Evolutionary conservation across 169 alveolate species (phyloP).

Genomic region (Perkinsus marinus): DNA sequence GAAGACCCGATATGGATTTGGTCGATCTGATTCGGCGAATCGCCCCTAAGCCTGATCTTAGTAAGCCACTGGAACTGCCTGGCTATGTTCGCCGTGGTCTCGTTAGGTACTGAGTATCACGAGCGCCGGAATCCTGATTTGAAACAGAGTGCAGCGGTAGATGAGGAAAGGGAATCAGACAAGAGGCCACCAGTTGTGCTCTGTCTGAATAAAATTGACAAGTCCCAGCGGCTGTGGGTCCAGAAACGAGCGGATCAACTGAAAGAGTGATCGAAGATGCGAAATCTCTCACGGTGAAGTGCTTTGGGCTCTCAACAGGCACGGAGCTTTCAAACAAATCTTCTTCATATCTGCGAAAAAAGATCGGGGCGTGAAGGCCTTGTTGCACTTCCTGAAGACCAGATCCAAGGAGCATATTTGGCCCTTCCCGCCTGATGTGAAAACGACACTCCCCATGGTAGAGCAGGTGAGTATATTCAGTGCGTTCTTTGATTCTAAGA

Average conservation of each 20-base stretch:
- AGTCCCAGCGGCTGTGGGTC: background rate
- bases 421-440: slow-evolving; percentile 46
- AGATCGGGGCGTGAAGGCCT: slow-evolving; percentile 34
- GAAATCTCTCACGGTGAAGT: slow-evolving; percentile 6
- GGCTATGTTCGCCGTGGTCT: no score
- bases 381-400: slow-evolving; percentile 29
- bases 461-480: slow-evolving; percentile 7
- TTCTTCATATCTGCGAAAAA: slow-evolving; percentile 50
- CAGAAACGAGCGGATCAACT: background rate
- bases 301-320: slow-evolving; percentile 25
- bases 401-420: slow-evolving; percentile 37
- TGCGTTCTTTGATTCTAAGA: no score
- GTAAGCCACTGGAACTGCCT: background rate
- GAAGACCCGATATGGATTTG: slow-evolving; percentile 43
- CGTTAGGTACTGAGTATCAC: background rate
- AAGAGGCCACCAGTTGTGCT: background rate
- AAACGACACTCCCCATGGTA: slow-evolving; percentile 47
- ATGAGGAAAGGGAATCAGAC: background rate
- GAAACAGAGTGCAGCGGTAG: background rate
- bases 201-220: background rate
- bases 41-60: slow-evolving; percentile 13
- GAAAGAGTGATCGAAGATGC: background rate
- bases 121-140: background rate
- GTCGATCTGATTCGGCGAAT: slow-evolving; percentile 31
- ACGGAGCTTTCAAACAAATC: slow-evolving; percentile 42